Evolutionary conservation across 306 rosid genomes (phyloP), one percentile per base, ranked within the genome.

Genomic region (Pyrus communis): DNA sequence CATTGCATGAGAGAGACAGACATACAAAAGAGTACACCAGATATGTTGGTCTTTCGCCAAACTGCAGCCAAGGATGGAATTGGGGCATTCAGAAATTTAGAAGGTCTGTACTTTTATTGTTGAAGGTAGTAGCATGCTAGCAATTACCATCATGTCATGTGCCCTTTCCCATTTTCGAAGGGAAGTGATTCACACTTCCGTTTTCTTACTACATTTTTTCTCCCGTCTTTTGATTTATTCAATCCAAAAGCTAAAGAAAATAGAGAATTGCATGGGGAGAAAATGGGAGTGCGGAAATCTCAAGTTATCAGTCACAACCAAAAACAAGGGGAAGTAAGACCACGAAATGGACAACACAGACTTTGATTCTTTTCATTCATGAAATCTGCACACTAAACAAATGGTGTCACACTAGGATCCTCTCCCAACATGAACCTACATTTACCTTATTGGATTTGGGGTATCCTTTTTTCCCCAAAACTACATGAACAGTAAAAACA

Each of bases 341-440:
- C 17, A 13, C 7, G 68, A 25, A 30, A 55, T 51, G 55, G 67
- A 73, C 69, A 58, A 54, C 9, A 15, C 25, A 9, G 45, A 57
- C 70, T 45, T 33, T 23, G 30, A 77, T 54, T 27, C 61, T 40
- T 78, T 22, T 68, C 74, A 17, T 73, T 73, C 38, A 67, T 31
- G 7, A 63, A 77, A 68, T 70, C 9, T 51, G 79, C 83, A 78
- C 77, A 31, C 69, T 75, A 75, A 73, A 75, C 75, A 77, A 79
- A 58, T 79, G 82, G 82, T 15, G 21, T 69, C 94, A 86, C 81
- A 78, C 75, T 63, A 87, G 94, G 94, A 93, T 88, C 93, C 89
- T 45, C 79, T 84, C 93, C 91, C 69, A 83, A 86, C 85, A 88
- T 82, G 77, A 84, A 82, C 92, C 87, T 67, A 45, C 75, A 43